phyloP scores from a whole-genome alignment of 371 early-diverging fungal species.

The Saksenaea vasiformis region DNA sequence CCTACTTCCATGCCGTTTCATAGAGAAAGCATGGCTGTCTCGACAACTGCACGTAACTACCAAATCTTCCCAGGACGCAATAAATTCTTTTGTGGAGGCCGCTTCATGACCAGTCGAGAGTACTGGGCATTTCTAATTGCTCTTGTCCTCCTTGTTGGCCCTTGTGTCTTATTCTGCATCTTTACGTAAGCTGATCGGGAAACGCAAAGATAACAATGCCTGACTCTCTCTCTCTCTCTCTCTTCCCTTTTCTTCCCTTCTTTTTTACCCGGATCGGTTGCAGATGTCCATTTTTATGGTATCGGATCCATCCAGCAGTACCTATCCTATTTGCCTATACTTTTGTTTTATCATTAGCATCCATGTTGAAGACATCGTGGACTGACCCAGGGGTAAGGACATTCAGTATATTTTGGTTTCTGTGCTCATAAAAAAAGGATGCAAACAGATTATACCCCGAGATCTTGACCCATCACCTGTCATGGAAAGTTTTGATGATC shows the following conservation, averaged over 20 bases:
- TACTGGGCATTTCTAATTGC: constrained; percentile 71
- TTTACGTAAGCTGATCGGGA: constrained; percentile 60
- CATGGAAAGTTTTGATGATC: constrained; percentile 26
- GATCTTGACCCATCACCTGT: constrained; percentile 61
- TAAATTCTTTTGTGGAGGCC: constrained; percentile 67
- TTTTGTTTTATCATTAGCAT: constrained; percentile 63
- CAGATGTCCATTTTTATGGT: constrained; percentile 73
- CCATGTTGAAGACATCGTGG: constrained; percentile 83
- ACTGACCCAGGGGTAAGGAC: constrained; percentile 87
- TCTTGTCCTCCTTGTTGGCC: constrained; percentile 61
- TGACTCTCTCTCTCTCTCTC: background rate
- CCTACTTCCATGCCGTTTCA: background rate
- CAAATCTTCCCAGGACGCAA: constrained; percentile 49
- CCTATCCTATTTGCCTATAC: constrained; percentile 76
- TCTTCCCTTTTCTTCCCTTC: background rate
- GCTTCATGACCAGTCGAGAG: constrained; percentile 70
- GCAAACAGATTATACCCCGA: constrained; percentile 66
- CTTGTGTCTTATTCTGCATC: constrained; percentile 69
- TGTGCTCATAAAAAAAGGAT: background rate
- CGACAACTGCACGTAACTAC: constrained; percentile 23
- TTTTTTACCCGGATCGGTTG: background rate
- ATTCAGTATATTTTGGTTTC: background rate
- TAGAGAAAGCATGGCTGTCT: background rate
- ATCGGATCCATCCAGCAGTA: constrained; percentile 59
- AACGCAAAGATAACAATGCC: background rate